Base-by-base conservation (phyloP, 164 flowering plant species). In the Kingdonia uniflora region DNA sequence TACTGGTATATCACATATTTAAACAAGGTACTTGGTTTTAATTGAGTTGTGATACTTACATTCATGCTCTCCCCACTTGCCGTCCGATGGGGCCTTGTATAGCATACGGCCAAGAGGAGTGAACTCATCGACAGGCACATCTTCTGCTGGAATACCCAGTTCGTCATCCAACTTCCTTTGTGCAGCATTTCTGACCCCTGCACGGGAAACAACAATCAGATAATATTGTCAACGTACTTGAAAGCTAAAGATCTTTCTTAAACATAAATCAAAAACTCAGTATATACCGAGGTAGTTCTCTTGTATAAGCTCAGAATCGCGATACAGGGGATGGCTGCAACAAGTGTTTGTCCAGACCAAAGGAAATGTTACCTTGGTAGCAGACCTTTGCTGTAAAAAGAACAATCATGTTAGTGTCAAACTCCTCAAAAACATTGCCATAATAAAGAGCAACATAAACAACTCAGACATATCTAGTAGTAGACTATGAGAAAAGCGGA, bases 11-110 rank as follows among this genome's bases (percentile, higher is more conserved):
- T 29, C 8, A 29, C 8, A 29, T 29, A 29, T 3, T 29, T 29
- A 8, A 29, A 8, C 8, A 29, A 29, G 8, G 35, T 29, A 8
- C 8, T 29, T 29, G 35, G 35, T 29, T 29, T 11, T 11, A 54
- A 17, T 23, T 24, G 16, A 15, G 49, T 24, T 17, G 55, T 21
- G 11, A n/a, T 21, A 53, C 38, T 53, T 81, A 92, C 99, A 69
- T 81, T 92, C 99, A 62, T 92, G 96, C 67, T 92, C 99, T 5
- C 99, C 99, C 99, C 99, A 92, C 67, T 84, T 92, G 44, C 96
- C 99, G 70, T 92, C 95, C n/a, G 99, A 92, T 48, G 99, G 96
- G 16, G 99, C 99, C 73, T 86, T 84, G 83, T 88, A 92, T 37
- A 92, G 79, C 33, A 92, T 92, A 42, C 94, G 87, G 1, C 96